Evolutionary conservation across 305 asterid genomes (phyloP).

Genomic region (Fraxinus greggii): DNA sequence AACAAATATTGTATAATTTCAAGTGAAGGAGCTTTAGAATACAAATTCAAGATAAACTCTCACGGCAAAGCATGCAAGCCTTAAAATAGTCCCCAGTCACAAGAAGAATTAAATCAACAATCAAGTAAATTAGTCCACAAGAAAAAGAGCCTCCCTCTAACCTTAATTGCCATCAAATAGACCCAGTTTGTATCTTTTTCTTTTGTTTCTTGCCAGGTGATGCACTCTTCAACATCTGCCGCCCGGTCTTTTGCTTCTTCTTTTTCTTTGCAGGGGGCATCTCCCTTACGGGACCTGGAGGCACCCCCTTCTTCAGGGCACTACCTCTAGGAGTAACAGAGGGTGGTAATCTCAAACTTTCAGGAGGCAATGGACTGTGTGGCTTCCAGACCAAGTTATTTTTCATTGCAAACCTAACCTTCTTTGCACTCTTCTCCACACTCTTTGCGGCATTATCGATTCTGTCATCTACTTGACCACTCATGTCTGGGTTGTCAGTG

Average conservation of each 20-base stretch:
- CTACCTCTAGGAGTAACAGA: slow-evolving; percentile 91
- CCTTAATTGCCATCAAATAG: slow-evolving; percentile 6
- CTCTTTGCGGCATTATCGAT: slow-evolving; percentile 40
- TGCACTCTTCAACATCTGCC: slow-evolving; percentile 14
- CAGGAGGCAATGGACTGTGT: slow-evolving; percentile 88
- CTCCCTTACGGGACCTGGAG: slow-evolving; percentile 79
- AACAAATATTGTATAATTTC: neutral
- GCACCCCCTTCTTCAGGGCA: slow-evolving; percentile 92
- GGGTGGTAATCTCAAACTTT: slow-evolving; percentile 84
- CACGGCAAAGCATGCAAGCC: neutral
- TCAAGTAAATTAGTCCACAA: neutral
- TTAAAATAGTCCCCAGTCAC: neutral
- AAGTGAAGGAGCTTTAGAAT: neutral
- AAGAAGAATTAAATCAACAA: slow-evolving; percentile 6
- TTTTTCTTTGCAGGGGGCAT: slow-evolving; percentile 35
- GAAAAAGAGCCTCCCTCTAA: slow-evolving; percentile 5
- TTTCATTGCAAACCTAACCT: slow-evolving; percentile 84
- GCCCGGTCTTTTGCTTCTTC: slow-evolving; percentile 33
- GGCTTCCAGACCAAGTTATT: slow-evolving; percentile 92
- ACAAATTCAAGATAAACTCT: neutral
- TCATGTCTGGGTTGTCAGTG: slow-evolving; percentile 22
- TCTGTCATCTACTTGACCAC: slow-evolving; percentile 33
- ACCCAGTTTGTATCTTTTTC: neutral
- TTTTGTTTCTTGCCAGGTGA: neutral
- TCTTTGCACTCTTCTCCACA: slow-evolving; percentile 71